phyloP scores from a whole-genome alignment of 352 stramenopile genomes.

The Globisporangium irregulare region DNA sequence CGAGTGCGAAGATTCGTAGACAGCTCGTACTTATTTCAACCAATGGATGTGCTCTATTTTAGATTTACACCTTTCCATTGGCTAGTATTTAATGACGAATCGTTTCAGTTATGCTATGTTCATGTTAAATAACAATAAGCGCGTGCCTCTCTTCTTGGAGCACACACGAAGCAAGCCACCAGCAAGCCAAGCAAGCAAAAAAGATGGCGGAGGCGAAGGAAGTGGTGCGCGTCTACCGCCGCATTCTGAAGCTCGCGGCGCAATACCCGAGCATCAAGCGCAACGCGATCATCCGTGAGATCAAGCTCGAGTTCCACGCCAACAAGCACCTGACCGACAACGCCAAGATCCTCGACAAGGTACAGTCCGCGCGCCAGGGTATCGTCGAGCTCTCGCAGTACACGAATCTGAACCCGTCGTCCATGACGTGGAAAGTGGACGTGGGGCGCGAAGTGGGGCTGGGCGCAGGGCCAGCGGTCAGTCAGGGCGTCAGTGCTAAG shows the following conservation, averaged over 20 bases:
- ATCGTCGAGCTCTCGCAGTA: slow-evolving; percentile 82
- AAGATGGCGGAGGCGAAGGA: slow-evolving; percentile 43
- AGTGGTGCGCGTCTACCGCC: slow-evolving; percentile 77
- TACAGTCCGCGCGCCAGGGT: slow-evolving; percentile 60
- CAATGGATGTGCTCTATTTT: neutral
- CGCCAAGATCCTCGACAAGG: slow-evolving; percentile 58
- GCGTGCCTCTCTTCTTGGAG: neutral
- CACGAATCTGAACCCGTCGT: slow-evolving; percentile 52
- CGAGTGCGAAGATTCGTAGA: slow-evolving; percentile 14
- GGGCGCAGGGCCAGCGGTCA: slow-evolving; percentile 11
- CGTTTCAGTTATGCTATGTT: neutral
- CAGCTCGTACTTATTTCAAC: neutral
- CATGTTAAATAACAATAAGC: neutral
- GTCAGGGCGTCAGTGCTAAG: slow-evolving; percentile 36
- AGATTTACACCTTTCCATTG: neutral
- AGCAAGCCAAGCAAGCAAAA: neutral
- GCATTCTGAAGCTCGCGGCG: slow-evolving; percentile 80
- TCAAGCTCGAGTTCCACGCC: slow-evolving; percentile 83
- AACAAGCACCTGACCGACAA: slow-evolving; percentile 65
- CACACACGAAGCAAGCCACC: slow-evolving; percentile 15
- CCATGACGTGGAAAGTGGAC: slow-evolving; percentile 68
- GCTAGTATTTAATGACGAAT: neutral
- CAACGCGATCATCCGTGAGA: slow-evolving; percentile 75
- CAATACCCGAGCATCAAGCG: slow-evolving; percentile 85
- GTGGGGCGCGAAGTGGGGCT: slow-evolving; percentile 52